Evolutionary conservation across 2,329 filamentous ascomycete genomes (phyloP).

Genomic region (Aspergillus proliferans): DNA sequence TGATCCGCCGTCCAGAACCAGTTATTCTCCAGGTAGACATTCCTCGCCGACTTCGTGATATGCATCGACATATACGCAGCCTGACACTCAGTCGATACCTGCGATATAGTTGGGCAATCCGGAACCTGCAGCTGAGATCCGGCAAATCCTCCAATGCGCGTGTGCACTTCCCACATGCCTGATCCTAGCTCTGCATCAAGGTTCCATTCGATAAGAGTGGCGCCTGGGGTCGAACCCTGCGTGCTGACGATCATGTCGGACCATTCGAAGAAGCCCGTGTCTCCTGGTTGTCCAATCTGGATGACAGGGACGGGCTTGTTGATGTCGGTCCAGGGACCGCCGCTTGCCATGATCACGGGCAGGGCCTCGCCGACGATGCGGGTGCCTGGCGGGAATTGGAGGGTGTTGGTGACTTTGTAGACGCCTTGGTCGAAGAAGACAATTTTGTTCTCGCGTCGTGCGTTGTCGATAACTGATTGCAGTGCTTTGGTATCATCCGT

Average conservation of each 20-base stretch:
- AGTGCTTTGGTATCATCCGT: slow-evolving; percentile 57
- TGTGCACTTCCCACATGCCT: slow-evolving; percentile 55
- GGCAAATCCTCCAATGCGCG: slow-evolving; percentile 47
- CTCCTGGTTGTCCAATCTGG: slow-evolving; percentile 59
- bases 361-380: slow-evolving; percentile 52
- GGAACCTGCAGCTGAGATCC: slow-evolving; percentile 42
- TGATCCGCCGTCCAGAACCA: slow-evolving; percentile 52
- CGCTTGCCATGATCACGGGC: slow-evolving; percentile 52
- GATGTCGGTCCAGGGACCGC: slow-evolving; percentile 51
- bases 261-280: slow-evolving; percentile 62
- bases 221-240: slow-evolving; percentile 60
- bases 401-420: slow-evolving; percentile 45
- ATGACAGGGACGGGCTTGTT: slow-evolving; percentile 59
- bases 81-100: slow-evolving; percentile 27
- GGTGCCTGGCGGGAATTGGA: slow-evolving; percentile 45
- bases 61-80: slow-evolving; percentile 35
- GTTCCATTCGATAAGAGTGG: slow-evolving; percentile 68
- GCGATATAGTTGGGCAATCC: slow-evolving; percentile 40
- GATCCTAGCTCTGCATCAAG: slow-evolving; percentile 44
- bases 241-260: slow-evolving; percentile 67
- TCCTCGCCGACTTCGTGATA: slow-evolving; percentile 25
- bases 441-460: slow-evolving; percentile 45
- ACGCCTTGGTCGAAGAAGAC: slow-evolving; percentile 54
- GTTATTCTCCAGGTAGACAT: slow-evolving; percentile 45
- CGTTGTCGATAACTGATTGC: slow-evolving; percentile 50